These are phyloP conservation scores for Termitomyces sp. DNA, from an alignment of 1,284 basidiomycete species.

Conservation along the genomic window DNA sequence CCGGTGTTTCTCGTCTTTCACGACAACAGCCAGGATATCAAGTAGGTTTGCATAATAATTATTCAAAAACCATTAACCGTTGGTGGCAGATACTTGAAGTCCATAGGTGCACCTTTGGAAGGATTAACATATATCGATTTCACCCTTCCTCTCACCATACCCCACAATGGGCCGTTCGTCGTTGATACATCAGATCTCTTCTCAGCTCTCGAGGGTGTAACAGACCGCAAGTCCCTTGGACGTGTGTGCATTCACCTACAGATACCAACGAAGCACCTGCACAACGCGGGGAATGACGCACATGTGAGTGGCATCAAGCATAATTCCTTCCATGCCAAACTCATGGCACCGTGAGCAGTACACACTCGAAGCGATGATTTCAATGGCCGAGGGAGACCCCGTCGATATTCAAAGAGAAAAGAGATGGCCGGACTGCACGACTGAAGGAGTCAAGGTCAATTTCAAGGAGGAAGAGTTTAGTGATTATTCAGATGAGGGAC, in stretches of 20 bases:
- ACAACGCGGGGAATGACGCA: slow-evolving; percentile 86
- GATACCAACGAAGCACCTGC: slow-evolving; percentile 50
- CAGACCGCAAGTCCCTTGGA: slow-evolving; percentile 50
- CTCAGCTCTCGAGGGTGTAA: slow-evolving; percentile 60
- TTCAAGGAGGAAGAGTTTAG: slow-evolving; percentile 60
- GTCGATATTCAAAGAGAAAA: slow-evolving; percentile 67
- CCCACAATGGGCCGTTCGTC: slow-evolving; percentile 52
- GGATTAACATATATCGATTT: slow-evolving; percentile 38
- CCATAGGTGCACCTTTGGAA: slow-evolving; percentile 47
- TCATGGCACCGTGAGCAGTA: slow-evolving; percentile 39
- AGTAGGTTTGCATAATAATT: slow-evolving; percentile 34
- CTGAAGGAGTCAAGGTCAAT: slow-evolving; percentile 45
- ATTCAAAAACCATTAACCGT: not conserved
- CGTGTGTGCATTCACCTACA: slow-evolving; percentile 58
- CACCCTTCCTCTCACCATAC: slow-evolving; percentile 46
- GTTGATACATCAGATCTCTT: slow-evolving; percentile 74
- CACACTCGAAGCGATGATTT: slow-evolving; percentile 55
- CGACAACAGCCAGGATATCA: slow-evolving; percentile 68
- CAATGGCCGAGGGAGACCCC: slow-evolving; percentile 66
- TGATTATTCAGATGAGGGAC: slow-evolving; percentile 52
- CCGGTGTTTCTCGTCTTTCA: slow-evolving; percentile 81
- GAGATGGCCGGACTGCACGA: slow-evolving; percentile 66
- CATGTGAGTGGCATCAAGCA: slow-evolving; percentile 42
- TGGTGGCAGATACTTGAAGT: slow-evolving; percentile 47
- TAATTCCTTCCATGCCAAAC: not conserved